Conservation (phyloP, 371 early-diverging fungal genomes). For the Mortierella sp. region DNA sequence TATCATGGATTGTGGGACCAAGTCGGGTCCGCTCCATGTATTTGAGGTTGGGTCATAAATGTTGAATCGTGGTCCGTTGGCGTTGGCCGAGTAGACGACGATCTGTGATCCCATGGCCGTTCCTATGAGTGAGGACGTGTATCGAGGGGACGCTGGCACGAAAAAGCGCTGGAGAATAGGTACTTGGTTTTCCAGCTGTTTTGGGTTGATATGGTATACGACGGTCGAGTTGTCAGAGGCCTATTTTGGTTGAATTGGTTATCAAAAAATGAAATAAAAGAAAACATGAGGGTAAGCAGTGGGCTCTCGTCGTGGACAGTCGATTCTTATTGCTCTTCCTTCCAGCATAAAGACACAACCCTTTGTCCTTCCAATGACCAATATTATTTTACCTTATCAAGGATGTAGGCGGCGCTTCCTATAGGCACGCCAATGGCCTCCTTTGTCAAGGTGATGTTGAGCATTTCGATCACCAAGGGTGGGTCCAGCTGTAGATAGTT, state of each 20-base stretch:
- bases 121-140: neutral
- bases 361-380: too few relatives aligned
- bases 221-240: neutral
- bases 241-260: too few relatives aligned
- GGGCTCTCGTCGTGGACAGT: too few relatives aligned
- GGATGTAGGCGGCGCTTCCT: neutral
- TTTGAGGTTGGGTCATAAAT: neutral
- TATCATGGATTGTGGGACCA: neutral
- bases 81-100: neutral
- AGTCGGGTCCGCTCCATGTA: neutral
- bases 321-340: too few relatives aligned
- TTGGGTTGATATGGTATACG: neutral
- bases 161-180: neutral
- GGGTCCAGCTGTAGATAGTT: neutral
- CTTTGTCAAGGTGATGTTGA: neutral
- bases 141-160: neutral
- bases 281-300: too few relatives aligned
- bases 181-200: too few relatives aligned
- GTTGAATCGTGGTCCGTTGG: neutral
- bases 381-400: conserved; percentile 6
- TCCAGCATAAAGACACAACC: too few relatives aligned
- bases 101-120: neutral
- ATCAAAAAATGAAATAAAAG: neutral
- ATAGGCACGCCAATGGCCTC: neutral
- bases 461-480: neutral